These are phyloP conservation scores for Fusarium tuaranense DNA, from an alignment of 2,329 filamentous ascomycete species.

Conservation along the genomic window DNA sequence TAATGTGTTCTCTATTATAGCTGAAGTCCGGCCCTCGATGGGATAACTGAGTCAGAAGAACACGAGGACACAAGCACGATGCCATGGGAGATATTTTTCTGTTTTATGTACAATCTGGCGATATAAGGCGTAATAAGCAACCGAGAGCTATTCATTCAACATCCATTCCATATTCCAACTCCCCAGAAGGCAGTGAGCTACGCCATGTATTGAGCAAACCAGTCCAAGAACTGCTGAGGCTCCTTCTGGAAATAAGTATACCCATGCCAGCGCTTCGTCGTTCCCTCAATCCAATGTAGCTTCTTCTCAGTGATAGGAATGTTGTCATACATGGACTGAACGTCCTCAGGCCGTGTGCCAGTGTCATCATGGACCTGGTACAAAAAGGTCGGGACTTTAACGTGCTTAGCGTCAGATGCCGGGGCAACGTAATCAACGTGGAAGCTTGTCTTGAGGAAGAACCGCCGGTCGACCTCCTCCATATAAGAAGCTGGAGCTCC, in stretches of 20 bases:
- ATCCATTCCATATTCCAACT: neutral
- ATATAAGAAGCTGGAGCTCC: constrained; percentile 17
- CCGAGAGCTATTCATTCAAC: neutral
- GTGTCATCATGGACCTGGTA: constrained; percentile 28
- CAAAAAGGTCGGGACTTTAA: constrained; percentile 22
- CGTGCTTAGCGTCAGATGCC: constrained; percentile 19
- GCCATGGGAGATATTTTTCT: too few relatives aligned
- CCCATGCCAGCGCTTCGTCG: constrained; percentile 21
- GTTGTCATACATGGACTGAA: constrained; percentile 31
- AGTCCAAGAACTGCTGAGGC: constrained; percentile 30
- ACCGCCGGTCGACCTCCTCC: constrained; percentile 23
- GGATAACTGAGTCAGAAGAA: too few relatives aligned
- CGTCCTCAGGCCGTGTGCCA: constrained; percentile 20
- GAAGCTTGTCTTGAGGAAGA: constrained; percentile 34
- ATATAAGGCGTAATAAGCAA: neutral
- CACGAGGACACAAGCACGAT: too few relatives aligned
- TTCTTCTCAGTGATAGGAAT: constrained; percentile 24
- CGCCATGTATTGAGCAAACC: constrained; percentile 23
- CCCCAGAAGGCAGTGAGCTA: neutral
- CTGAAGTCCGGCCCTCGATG: too few relatives aligned
- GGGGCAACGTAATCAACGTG: constrained; percentile 15
- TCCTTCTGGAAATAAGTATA: constrained; percentile 32
- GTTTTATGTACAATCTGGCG: neutral
- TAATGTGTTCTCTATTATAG: too few relatives aligned
- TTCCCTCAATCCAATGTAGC: constrained; percentile 26